A percentile compares a stretch with the other conserved stretches of the same genome.
Evolutionary conservation across 495 filamentous ascomycete genomes (phyloP).

Genomic region (Talaromyces liani): DNA sequence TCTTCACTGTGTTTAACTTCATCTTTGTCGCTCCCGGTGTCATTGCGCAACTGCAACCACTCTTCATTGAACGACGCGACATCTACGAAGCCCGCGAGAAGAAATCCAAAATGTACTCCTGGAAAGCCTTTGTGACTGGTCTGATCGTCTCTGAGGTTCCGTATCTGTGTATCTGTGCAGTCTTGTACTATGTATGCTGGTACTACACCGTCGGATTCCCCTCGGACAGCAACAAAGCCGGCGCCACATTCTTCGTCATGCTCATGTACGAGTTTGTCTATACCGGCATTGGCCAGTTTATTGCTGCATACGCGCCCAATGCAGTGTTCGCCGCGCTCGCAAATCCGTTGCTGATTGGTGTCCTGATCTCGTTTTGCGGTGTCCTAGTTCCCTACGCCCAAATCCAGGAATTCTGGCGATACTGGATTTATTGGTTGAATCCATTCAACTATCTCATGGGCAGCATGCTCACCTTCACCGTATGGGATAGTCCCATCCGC

Average conservation of each 20-base stretch:
- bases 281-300: slow-evolving; percentile 53
- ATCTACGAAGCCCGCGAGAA: slow-evolving; percentile 47
- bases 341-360: slow-evolving; percentile 49
- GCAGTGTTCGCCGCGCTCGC: slow-evolving; percentile 47
- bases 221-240: slow-evolving; percentile 34
- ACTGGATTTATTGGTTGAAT: slow-evolving; percentile 71
- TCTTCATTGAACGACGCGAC: slow-evolving; percentile 44
- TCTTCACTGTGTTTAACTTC: slow-evolving; percentile 45
- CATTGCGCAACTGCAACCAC: slow-evolving; percentile 44
- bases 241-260: slow-evolving; percentile 49
- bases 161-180: slow-evolving; percentile 41
- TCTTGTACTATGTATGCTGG: slow-evolving; percentile 45
- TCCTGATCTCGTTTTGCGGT: slow-evolving; percentile 49
- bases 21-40: slow-evolving; percentile 42
- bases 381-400: slow-evolving; percentile 32
- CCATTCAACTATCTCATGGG: slow-evolving; percentile 64
- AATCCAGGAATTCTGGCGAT: slow-evolving; percentile 55
- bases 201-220: slow-evolving; percentile 40
- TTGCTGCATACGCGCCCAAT: slow-evolving; percentile 51
- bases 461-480: slow-evolving; percentile 47
- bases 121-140: slow-evolving; percentile 44
- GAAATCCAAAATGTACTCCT: slow-evolving; percentile 48
- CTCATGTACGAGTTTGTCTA: slow-evolving; percentile 48
- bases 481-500: slow-evolving; percentile 47
- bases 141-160: slow-evolving; percentile 46